Percentiles rank a stretch among this genome's conserved stretches.
These are phyloP conservation scores for Thinopyrum elongatum DNA, from an alignment of 176 grass and related monocot species.

Conservation along the genomic window DNA sequence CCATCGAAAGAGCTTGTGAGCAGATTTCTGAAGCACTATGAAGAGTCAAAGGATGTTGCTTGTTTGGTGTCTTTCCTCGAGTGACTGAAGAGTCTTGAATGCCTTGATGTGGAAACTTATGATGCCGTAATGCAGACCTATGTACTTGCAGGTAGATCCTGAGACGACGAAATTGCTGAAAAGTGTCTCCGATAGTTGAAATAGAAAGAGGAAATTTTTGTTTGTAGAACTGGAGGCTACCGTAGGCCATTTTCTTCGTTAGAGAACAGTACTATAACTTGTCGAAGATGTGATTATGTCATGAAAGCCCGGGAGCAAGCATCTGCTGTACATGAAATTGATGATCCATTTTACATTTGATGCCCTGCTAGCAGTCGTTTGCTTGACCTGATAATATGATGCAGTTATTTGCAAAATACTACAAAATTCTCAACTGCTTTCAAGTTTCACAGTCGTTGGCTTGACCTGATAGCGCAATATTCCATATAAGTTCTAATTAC, in stretches of 20 bases:
- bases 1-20: too few species aligned
- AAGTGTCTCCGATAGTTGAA: not conserved
- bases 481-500: too few species aligned
- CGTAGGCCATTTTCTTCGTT: too few species aligned
- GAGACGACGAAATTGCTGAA: slow-evolving; percentile 18
- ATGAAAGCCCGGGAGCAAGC: not conserved
- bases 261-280: not conserved
- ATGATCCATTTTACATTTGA: not conserved
- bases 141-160: slow-evolving; percentile 4
- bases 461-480: too few species aligned
- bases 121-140: slow-evolving; percentile 24
- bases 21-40: too few species aligned
- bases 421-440: not conserved
- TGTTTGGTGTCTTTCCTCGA: too few species aligned
- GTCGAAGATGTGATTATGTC: not conserved
- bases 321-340: not conserved
- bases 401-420: not conserved
- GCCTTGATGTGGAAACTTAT: too few species aligned
- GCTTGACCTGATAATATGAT: not conserved
- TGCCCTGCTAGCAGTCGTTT: not conserved
- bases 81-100: too few species aligned
- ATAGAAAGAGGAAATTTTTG: too few species aligned
- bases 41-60: too few species aligned
- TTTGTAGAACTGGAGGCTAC: too few species aligned
- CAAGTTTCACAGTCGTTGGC: too few species aligned